Evolutionary conservation across 2,329 filamentous ascomycete species (phyloP).

Genomic region (Talaromyces sp.): DNA sequence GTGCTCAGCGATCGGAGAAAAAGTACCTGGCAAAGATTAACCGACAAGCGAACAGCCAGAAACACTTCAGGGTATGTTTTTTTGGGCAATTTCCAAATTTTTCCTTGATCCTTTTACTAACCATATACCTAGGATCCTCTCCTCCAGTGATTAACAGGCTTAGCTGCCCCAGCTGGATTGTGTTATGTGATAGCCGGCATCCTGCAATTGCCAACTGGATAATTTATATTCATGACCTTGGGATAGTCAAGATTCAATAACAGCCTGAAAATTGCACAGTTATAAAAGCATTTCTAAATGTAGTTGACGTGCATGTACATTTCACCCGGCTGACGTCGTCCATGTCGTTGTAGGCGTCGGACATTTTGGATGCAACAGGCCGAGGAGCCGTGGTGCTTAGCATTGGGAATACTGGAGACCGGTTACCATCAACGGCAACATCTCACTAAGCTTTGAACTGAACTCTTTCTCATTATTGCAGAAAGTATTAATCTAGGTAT

Average conservation of each 20-base stretch:
- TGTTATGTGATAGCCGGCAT: background rate
- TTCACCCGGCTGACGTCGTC: no score
- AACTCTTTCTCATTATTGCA: background rate
- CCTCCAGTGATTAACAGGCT: slow-evolving; percentile 38
- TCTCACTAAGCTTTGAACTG: no score
- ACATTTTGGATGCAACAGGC: no score
- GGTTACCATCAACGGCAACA: no score
- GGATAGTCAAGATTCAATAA: background rate
- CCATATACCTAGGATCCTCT: slow-evolving; percentile 42
- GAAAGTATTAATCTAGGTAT: background rate
- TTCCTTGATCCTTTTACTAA: slow-evolving; percentile 15
- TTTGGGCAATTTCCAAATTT: background rate
- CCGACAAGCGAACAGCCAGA: slow-evolving; percentile 70
- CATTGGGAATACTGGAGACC: no score
- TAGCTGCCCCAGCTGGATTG: background rate
- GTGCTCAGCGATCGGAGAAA: slow-evolving; percentile 57
- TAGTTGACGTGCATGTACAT: no score
- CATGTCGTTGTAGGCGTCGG: no score
- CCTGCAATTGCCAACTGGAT: background rate
- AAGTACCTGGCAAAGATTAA: slow-evolving; percentile 66
- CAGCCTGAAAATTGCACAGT: background rate
- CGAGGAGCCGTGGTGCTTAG: no score
- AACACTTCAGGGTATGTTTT: slow-evolving; percentile 59
- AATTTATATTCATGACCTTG: background rate
- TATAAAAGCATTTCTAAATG: background rate